These are phyloP conservation scores for Canavalia ensiformis DNA, from an alignment of 306 rosid genomes.

Conservation along the genomic window DNA sequence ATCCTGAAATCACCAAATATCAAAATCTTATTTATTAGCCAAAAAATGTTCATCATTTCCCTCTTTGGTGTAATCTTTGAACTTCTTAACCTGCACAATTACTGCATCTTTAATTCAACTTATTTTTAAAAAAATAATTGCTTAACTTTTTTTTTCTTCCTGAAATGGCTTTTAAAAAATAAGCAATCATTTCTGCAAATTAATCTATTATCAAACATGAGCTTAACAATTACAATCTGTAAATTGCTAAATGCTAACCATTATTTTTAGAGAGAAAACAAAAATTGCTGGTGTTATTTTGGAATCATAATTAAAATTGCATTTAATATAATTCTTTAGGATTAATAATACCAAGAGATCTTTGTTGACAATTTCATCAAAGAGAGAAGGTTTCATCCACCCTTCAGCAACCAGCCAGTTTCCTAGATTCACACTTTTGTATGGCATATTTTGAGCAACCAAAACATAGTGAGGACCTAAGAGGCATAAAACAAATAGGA, in stretches of 20 bases:
- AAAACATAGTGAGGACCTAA: conserved; percentile 27
- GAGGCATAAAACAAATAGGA: conserved; percentile 35
- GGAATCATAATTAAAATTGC: background rate
- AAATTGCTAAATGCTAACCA: background rate
- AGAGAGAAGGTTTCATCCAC: conserved; percentile 76
- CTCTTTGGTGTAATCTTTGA: background rate
- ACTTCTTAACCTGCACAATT: background rate
- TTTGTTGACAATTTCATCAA: conserved; percentile 63
- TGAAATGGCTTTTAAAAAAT: too few relatives aligned
- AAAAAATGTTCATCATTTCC: background rate
- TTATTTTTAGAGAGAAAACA: background rate
- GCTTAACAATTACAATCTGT: background rate
- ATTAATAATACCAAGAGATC: conserved; percentile 69
- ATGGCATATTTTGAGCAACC: conserved; percentile 57
- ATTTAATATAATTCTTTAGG: conserved; percentile 32
- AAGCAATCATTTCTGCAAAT: too few relatives aligned
- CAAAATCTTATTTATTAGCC: background rate
- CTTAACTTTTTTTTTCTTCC: too few relatives aligned
- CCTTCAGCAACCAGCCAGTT: conserved; percentile 76
- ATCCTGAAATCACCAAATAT: conserved; percentile 51
- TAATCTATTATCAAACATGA: too few relatives aligned
- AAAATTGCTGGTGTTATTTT: background rate
- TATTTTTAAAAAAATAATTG: too few relatives aligned
- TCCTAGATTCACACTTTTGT: conserved; percentile 74
- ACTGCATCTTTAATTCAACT: too few relatives aligned